These are phyloP conservation scores for Rhizopogon vulgaris DNA, from an alignment of 768 basidiomycete genomes.

Conservation along the genomic window DNA sequence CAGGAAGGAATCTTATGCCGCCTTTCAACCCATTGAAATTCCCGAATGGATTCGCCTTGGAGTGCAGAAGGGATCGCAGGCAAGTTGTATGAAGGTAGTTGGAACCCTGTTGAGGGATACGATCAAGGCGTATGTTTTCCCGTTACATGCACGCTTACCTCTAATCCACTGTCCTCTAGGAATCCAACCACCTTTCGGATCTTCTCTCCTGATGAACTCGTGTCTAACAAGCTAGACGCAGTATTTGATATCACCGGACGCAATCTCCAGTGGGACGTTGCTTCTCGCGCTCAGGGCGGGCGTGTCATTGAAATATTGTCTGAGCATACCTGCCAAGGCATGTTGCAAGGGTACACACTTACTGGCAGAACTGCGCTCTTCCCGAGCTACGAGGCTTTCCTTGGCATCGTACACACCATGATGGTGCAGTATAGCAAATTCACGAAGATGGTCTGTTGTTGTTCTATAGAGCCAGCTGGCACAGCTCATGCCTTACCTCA, in stretches of 20 bases:
- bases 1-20: conserved; percentile 60
- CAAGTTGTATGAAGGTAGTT: conserved; percentile 73
- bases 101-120: conserved; percentile 54
- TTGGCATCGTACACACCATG: conserved; percentile 88
- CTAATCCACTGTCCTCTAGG: conserved; percentile 23
- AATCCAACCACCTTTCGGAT: conserved; percentile 81
- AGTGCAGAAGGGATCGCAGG: conserved; percentile 47
- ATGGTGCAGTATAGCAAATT: conserved; percentile 89
- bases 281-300: conserved; percentile 63
- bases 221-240: conserved; percentile 84
- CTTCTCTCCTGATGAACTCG: conserved; percentile 86
- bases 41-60: conserved; percentile 60
- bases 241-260: conserved; percentile 63
- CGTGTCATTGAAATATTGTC: conserved; percentile 86
- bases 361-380: conserved; percentile 83
- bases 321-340: conserved; percentile 84
- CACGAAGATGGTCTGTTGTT: conserved; percentile 59
- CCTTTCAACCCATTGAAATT: conserved; percentile 52
- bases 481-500: not conserved
- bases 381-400: conserved; percentile 89
- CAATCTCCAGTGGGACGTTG: conserved; percentile 83
- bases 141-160: not conserved
- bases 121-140: conserved; percentile 39
- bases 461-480: not conserved
- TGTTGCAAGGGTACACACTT: conserved; percentile 89